Percentiles rank a stretch among this genome's conserved stretches.
These are phyloP conservation scores for Axilococcus clingmanii DNA, from an alignment of 139 green algal species.

Conservation along the genomic window DNA sequence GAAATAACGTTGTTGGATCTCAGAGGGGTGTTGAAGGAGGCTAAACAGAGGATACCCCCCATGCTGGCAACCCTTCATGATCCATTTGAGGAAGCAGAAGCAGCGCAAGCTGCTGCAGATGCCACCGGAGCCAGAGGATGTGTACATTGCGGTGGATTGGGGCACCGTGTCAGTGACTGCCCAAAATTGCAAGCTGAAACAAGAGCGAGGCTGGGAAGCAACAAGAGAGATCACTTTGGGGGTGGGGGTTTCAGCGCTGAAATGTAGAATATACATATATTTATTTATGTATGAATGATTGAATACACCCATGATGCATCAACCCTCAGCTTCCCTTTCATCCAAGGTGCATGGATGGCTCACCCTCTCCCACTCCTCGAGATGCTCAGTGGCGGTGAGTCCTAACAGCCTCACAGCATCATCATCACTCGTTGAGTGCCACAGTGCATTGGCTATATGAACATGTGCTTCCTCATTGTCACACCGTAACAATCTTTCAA, in stretches of 20 bases:
- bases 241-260: slow-evolving; percentile 72
- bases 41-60: slow-evolving; percentile 90
- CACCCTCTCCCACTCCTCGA: slow-evolving; percentile 49
- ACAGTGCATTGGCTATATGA: slow-evolving; percentile 52
- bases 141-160: slow-evolving; percentile 92
- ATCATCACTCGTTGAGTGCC: slow-evolving; percentile 43
- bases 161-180: slow-evolving; percentile 91
- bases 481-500: slow-evolving; percentile 74
- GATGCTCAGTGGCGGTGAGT: slow-evolving; percentile 22
- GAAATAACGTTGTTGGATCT: slow-evolving; percentile 95
- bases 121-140: slow-evolving; percentile 87
- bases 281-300: background rate
- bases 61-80: slow-evolving; percentile 50
- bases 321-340: slow-evolving; percentile 13
- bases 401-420: slow-evolving; percentile 35
- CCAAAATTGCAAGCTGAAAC: slow-evolving; percentile 81
- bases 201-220: slow-evolving; percentile 39
- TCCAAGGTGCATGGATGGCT: slow-evolving; percentile 8
- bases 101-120: slow-evolving; percentile 53
- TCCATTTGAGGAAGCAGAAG: slow-evolving; percentile 9
- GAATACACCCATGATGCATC: background rate
- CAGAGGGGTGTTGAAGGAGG: slow-evolving; percentile 94
- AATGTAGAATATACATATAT: slow-evolving; percentile 41
- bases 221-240: slow-evolving; percentile 62
- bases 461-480: slow-evolving; percentile 40